phyloP scores from a whole-genome alignment of 139 green algal species.

The Picochlorum sp. region DNA sequence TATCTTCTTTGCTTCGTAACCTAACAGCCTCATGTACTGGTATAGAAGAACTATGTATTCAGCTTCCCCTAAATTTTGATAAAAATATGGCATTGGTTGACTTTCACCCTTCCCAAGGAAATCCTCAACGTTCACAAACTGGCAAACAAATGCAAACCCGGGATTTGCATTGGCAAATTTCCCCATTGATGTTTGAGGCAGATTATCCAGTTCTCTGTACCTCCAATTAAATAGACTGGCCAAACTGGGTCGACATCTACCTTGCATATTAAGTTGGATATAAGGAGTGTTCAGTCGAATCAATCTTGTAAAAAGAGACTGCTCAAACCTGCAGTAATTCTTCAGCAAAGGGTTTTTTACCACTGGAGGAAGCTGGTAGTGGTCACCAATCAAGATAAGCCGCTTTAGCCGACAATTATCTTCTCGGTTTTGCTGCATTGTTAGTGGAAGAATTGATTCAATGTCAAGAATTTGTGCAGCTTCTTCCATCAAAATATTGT shows the following conservation, averaged over 20 bases:
- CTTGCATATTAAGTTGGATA: slow-evolving; percentile 90
- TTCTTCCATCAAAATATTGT: slow-evolving; percentile 99
- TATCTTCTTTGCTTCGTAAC: slow-evolving; percentile 87
- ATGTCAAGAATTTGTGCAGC: slow-evolving; percentile 95
- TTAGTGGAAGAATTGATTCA: slow-evolving; percentile 98
- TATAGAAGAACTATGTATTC: slow-evolving; percentile 85
- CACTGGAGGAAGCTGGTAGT: slow-evolving; percentile 97
- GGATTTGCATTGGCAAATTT: slow-evolving; percentile 69
- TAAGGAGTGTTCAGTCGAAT: slow-evolving; percentile 89
- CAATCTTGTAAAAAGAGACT: slow-evolving; percentile 94
- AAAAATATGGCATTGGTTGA: slow-evolving; percentile 84
- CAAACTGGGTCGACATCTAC: slow-evolving; percentile 74
- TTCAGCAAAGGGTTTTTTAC: slow-evolving; percentile 96
- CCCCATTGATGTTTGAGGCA: slow-evolving; percentile 39
- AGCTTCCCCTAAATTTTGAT: slow-evolving; percentile 94
- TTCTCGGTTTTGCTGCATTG: slow-evolving; percentile 57
- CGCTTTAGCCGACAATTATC: slow-evolving; percentile 63
- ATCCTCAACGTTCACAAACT: slow-evolving; percentile 88
- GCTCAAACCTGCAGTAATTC: slow-evolving; percentile 85
- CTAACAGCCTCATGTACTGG: slow-evolving; percentile 90
- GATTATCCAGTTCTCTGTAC: slow-evolving; percentile 81
- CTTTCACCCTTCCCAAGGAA: slow-evolving; percentile 74
- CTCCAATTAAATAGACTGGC: slow-evolving; percentile 95
- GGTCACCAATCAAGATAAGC: slow-evolving; percentile 90
- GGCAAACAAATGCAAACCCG: slow-evolving; percentile 82